Base-by-base conservation (phyloP, 345 rosid genomes). In the Cochlearia excelsa region DNA sequence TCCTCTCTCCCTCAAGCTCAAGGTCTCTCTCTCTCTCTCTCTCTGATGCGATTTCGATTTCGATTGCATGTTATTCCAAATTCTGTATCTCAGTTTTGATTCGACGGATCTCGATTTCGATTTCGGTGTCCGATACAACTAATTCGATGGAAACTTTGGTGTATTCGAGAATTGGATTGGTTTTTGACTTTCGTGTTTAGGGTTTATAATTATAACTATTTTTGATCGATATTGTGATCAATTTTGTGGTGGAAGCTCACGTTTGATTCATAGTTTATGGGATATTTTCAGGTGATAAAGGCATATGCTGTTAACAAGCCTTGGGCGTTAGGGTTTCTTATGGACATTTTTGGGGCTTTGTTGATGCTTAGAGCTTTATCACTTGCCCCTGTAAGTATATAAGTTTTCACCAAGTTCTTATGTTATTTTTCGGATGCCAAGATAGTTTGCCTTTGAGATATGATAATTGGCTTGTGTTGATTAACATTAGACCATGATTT, bases 1-100 rank as follows among this genome's bases (percentile, higher is more conserved):
- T 57, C 99, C 97, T 69, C 95, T 89, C 64, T 93, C 99, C 53
- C 85, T 93, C 79, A 93, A 89, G 81, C 86, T 92, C 70, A 88
- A 92, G 98, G 98, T 60, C 66, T 39, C 45, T 59, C 46, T 39
- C 54, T 43, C 44, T 9, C 23, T 16, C 23, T 16, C 23, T 16
- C 23, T 16, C 23, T 16, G 23, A 16, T 16, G 23, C 23, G 23
- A 16, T 16, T 16, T 16, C 23, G 33, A 7, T 53, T 55, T 49
- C 43, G 58, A 23, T 63, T 63, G 65, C 53, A 50, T 70, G 58
- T 28, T 49, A 0, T 35, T n/a, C 29, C 70, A 29, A 35, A 48
- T 3, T 66, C 34, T 57, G 7, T n/a, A 11, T 44, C 38, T 5
- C 16, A 1, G 7, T 45, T 16, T 52, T 61, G 44, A 39, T 52